Conservation (phyloP, 306 rosid genomes). For the Quercus alba region DNA sequence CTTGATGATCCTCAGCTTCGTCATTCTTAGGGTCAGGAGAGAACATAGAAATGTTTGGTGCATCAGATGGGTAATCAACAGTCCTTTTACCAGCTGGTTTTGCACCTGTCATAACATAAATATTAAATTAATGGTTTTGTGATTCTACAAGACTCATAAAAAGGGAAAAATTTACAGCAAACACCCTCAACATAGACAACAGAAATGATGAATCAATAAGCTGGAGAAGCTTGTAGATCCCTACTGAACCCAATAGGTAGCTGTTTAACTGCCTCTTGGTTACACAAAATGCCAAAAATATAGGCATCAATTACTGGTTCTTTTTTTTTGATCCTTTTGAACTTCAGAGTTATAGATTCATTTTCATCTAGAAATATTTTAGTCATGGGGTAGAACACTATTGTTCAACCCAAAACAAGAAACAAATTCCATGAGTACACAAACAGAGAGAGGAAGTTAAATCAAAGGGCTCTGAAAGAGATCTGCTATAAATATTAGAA, state of each 20-base stretch:
- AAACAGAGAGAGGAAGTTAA: too few relatives aligned
- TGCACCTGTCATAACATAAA: slow-evolving; percentile 41
- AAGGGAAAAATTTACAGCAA: not conserved
- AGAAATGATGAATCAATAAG: not conserved
- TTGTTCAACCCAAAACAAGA: not conserved
- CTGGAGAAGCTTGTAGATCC: not conserved
- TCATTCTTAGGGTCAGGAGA: slow-evolving; percentile 58
- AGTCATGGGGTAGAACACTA: not conserved
- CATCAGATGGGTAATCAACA: slow-evolving; percentile 44
- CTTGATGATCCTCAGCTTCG: slow-evolving; percentile 64
- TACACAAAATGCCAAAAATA: not conserved
- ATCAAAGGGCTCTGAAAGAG: not conserved
- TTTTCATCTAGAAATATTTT: not conserved
- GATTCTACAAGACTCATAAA: not conserved
- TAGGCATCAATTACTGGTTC: not conserved
- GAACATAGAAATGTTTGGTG: slow-evolving; percentile 32
- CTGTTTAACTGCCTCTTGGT: not conserved
- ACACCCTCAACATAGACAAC: not conserved
- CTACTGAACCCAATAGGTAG: not conserved
- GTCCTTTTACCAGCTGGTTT: slow-evolving; percentile 47
- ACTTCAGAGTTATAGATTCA: too few relatives aligned
- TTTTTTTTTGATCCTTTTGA: too few relatives aligned
- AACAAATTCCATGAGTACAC: not conserved
- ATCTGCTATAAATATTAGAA: not conserved
- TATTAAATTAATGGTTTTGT: slow-evolving; percentile 10